Conservation (phyloP, 2,329 filamentous ascomycete genomes). For the Colletotrichum zoysiae region DNA sequence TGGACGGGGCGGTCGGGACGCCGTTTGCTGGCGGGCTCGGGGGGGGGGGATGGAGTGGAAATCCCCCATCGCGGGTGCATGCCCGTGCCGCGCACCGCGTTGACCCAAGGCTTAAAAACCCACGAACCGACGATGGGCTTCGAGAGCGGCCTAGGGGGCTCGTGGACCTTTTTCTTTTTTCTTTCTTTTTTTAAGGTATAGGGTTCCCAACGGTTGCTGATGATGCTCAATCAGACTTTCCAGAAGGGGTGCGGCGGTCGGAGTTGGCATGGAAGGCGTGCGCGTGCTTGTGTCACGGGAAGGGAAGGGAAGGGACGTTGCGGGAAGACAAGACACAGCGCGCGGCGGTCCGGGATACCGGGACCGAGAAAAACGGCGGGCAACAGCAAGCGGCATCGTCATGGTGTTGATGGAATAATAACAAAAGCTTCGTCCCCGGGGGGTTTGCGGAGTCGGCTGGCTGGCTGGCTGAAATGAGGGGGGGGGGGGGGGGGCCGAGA, state of each 20-base stretch:
- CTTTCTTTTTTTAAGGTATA: not conserved
- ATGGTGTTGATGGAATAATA: constrained; percentile 11
- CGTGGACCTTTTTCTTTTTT: too few relatives aligned
- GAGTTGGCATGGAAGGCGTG: constrained; percentile 25
- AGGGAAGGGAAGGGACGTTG: not conserved
- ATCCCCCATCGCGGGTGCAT: not conserved
- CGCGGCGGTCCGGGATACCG: constrained; percentile 22
- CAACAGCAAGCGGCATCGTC: not conserved
- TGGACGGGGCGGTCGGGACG: not conserved
- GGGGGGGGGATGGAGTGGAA: not conserved
- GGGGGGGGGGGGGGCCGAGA: constrained; percentile 6
- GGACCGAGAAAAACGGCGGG: constrained; percentile 9
- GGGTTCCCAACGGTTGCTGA: not conserved
- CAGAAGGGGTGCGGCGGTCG: not conserved
- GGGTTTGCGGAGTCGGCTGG: constrained; percentile 13
- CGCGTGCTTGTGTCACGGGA: not conserved
- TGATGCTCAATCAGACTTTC: constrained; percentile 17
- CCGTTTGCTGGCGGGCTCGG: not conserved
- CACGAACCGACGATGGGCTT: not conserved
- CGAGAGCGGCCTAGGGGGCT: not conserved
- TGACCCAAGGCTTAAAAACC: not conserved
- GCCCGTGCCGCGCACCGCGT: not conserved
- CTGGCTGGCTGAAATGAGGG: too few relatives aligned
- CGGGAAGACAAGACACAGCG: not conserved
- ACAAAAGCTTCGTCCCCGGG: constrained; percentile 25